Evolutionary conservation across 1,284 basidiomycete species (phyloP), one percentile per base, ranked within the genome.

Genomic region (Pisolithus thermaeus): DNA sequence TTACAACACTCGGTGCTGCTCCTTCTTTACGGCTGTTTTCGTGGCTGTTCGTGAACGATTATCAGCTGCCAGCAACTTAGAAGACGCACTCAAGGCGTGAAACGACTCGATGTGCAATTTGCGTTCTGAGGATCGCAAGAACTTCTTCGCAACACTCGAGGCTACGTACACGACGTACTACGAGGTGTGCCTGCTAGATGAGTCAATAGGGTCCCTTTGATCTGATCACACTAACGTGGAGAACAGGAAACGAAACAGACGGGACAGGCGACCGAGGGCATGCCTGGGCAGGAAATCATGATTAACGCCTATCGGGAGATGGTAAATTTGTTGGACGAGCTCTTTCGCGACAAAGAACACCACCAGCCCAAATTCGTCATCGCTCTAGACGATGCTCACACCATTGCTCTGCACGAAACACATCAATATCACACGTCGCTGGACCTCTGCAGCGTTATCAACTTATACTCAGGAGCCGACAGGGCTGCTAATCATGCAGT

Each of bases 171-270:
- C 2, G 27, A 27, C 27, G 2, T 27, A 27, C 27, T 27, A 27
- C 27, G 3, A 27, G 27, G 27, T 38, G 16, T 52, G n/a, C 2
- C 7, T 27, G 7, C 27, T 27, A 7, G 27, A 52, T 35, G 49
- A 54, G 1, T 51, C 32, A 25, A 6, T 57, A 7, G 56, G 50
- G 22, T 56, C 59, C 20, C 49, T 47, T 4, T 54, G 54, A 7
- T 52, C 58, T 55, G 32, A 49, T 12, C 18, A 28, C 5, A 52
- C 52, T 56, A 11, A 42, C 35, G n/a, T 4, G 11, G 14, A 37
- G 25, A 48, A 49, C 27, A 27, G 27, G 7, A 4, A 7, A 35
- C 22, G 18, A 32, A 11, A 18, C 9, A 12, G 25, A 20, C 20
- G 14, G 25, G 6, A n/a, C 1, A 37, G 35, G 14, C 14, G 18